Percentiles rank a stretch among this genome's conserved stretches.
Conservation (phyloP, 1,284 basidiomycete species). For the Rhodotorula sp. region DNA sequence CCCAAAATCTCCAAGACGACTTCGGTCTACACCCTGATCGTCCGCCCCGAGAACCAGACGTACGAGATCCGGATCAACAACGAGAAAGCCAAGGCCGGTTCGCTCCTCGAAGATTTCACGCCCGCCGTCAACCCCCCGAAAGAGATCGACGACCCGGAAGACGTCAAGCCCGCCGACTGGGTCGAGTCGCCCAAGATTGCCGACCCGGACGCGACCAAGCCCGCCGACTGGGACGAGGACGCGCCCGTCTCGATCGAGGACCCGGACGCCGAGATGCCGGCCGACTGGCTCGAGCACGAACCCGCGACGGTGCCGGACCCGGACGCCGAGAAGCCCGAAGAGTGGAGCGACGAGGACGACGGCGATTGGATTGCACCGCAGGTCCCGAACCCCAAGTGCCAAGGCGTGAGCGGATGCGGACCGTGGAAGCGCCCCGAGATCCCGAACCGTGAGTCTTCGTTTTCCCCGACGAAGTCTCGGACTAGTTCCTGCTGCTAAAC, state of each 20-base stretch:
- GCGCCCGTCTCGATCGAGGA: constrained; percentile 88
- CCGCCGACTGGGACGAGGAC: constrained; percentile 94
- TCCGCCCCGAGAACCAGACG: constrained; percentile 77
- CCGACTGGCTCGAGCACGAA: constrained; percentile 94
- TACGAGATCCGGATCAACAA: constrained; percentile 92
- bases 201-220: constrained; percentile 54
- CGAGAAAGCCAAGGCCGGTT: constrained; percentile 73
- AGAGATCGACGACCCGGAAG: constrained; percentile 64
- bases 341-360: constrained; percentile 99
- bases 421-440: constrained; percentile 84
- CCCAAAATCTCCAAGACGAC: constrained; percentile 82
- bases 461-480: neutral
- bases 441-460: constrained; percentile 67
- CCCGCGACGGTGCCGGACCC: constrained; percentile 81
- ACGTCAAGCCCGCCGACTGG: constrained; percentile 71
- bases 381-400: constrained; percentile 64
- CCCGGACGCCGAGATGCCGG: constrained; percentile 82
- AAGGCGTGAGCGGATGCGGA: constrained; percentile 88
- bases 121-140: constrained; percentile 86
- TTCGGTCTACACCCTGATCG: constrained; percentile 81
- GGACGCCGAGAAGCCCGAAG: constrained; percentile 90
- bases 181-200: constrained; percentile 76
- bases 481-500: neutral
- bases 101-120: constrained; percentile 87
- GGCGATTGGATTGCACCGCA: constrained; percentile 95